Base-by-base conservation (phyloP, 2,329 filamentous ascomycete species). In the Dothideomycetidae sp. region DNA sequence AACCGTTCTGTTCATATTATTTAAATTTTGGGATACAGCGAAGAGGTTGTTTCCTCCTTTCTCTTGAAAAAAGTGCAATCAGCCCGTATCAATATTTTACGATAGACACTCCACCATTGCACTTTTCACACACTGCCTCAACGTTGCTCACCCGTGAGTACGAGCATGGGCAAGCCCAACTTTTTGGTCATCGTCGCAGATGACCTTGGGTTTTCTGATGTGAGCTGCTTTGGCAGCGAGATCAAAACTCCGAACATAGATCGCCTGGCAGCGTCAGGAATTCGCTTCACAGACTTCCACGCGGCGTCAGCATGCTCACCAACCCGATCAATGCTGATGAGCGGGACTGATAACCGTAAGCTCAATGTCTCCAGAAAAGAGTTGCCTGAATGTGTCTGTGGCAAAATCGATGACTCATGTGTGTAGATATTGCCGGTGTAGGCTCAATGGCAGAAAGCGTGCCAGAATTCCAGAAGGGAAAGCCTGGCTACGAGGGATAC, bases 401-500 rank as follows among this genome's bases (percentile, higher is more conserved):
- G 11, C 29, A 21, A 28, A 7, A 9, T 11, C n/a, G 23, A n/a
- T 10, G 12, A 16, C 18, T 28, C 5, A 32, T 4, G 5, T 16
- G 11, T 15, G 10, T n/a, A 41, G 39, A 57, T 29, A 50, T 57
- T 34, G 52, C 50, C 19, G 54, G 55, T 3, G 33, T 58, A 1
- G 55, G 56, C 2, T 42, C 44, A 2, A 48, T 58, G 50, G 45
- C 46, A 4, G 54, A 57, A 40, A 42, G 39, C 13, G 46, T 49
- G 4, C 40, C 43, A 32, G 48, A 48, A 21, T 42, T 45, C 13
- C 42, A 47, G 29, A 43, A 44, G 12, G 49, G 48, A 3, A 47
- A 52, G 26, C 46, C 53, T 5, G 54, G 55, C 4, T 56, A 60
- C 40, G 57, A 59, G 39, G 56, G 56, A 3, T 58, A 55, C 23